Conservation (phyloP, 106 monocot species). For the Dendrobium catenatum region DNA sequence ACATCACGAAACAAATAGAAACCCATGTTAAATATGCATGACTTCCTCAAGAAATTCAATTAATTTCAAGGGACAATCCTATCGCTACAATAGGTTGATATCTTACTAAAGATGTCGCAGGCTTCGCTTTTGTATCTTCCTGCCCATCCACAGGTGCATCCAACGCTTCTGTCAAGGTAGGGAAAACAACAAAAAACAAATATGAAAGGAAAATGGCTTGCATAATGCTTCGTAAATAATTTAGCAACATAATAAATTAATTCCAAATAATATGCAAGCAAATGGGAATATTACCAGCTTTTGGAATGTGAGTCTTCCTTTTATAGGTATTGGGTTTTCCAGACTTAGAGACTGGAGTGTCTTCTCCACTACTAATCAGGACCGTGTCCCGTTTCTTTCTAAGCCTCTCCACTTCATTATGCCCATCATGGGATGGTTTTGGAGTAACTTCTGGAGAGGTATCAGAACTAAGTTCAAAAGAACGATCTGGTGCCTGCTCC, state of each 20-base stretch:
- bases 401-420: neutral
- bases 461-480: conserved; percentile 34
- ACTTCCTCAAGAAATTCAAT: conserved; percentile 1
- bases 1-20: neutral
- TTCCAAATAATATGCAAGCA: neutral
- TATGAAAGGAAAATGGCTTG: neutral
- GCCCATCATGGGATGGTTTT: conserved; percentile 6
- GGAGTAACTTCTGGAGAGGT: conserved; percentile 31
- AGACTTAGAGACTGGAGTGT: conserved; percentile 15
- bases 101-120: conserved; percentile 44
- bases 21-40: neutral
- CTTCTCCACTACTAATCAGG: conserved; percentile 27
- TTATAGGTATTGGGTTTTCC: conserved; percentile 19
- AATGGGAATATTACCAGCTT: conserved; percentile 33
- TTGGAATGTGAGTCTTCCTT: conserved; percentile 11
- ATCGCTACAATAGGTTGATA: neutral
- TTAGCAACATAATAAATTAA: neutral
- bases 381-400: conserved; percentile 12
- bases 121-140: conserved; percentile 44
- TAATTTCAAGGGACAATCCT: neutral
- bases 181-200: conserved; percentile 5
- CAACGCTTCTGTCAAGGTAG: conserved; percentile 23
- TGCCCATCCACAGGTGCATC: conserved; percentile 36
- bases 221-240: neutral
- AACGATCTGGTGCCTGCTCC: conserved; percentile 31